phyloP scores from a whole-genome alignment of 805 yeast species.

The Lachancea quebecensis region DNA sequence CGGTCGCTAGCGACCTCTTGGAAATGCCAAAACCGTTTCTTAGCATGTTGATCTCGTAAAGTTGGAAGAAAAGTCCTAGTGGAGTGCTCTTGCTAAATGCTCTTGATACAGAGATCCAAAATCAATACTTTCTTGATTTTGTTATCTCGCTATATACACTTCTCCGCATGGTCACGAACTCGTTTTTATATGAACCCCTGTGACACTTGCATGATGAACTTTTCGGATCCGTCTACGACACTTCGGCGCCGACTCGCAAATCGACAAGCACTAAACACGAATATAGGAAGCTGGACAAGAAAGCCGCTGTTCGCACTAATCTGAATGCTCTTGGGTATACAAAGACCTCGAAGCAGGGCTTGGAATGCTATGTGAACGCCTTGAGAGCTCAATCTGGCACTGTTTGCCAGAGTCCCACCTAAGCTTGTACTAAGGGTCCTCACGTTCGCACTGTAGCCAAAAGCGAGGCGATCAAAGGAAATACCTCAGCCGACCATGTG shows the following conservation, averaged over 20 bases:
- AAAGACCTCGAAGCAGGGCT: too few species aligned
- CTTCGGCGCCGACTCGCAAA: slow-evolving; percentile 3
- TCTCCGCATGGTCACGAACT: background rate
- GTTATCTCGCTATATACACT: background rate
- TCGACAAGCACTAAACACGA: too few species aligned
- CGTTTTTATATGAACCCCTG: background rate
- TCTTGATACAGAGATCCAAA: background rate
- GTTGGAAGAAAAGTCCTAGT: background rate
- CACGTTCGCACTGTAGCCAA: too few species aligned
- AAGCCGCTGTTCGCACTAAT: too few species aligned
- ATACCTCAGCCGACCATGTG: too few species aligned
- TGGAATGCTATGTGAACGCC: too few species aligned
- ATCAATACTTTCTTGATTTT: background rate
- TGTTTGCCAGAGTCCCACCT: too few species aligned
- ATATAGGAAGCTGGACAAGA: too few species aligned
- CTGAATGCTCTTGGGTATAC: too few species aligned
- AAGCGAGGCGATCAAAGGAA: too few species aligned
- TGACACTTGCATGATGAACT: background rate
- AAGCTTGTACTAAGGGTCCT: too few species aligned
- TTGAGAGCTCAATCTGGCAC: too few species aligned
- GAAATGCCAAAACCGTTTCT: slow-evolving; percentile 22
- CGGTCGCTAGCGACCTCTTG: slow-evolving; percentile 45
- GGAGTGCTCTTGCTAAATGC: background rate
- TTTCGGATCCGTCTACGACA: slow-evolving; percentile 2
- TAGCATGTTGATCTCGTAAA: slow-evolving; percentile 19